Evolutionary conservation across 2,329 filamentous ascomycete genomes (phyloP).

Genomic region (Pseudogymnoascus sp.): DNA sequence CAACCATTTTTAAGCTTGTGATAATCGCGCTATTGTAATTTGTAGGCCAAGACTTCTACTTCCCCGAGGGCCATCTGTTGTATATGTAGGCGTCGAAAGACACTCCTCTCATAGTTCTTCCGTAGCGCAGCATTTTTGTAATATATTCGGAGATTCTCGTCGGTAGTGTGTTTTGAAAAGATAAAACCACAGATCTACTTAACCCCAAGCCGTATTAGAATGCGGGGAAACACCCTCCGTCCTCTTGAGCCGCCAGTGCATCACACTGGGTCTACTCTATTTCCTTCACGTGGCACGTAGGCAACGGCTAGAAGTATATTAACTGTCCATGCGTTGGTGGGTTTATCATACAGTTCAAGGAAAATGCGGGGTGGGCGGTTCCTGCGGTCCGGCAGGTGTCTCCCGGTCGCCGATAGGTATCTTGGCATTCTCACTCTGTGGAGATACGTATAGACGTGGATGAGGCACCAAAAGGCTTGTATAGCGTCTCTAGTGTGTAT

Average conservation of each 20-base stretch:
- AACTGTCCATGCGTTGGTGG: background rate
- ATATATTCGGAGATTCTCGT: constrained; percentile 4
- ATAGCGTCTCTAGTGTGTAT: background rate
- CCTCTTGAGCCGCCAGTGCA: background rate
- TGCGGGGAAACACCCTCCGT: background rate
- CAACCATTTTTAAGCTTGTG: background rate
- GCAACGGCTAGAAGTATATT: background rate
- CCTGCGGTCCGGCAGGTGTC: background rate
- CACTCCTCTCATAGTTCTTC: background rate
- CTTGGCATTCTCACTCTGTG: background rate
- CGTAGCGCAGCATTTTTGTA: background rate
- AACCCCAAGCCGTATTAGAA: background rate
- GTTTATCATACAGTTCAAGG: background rate
- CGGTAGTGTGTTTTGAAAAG: background rate
- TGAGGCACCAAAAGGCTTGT: constrained; percentile 2
- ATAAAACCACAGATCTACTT: background rate
- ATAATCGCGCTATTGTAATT: background rate
- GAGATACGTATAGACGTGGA: background rate
- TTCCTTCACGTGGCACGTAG: background rate
- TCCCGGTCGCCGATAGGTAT: background rate
- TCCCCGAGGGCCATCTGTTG: background rate
- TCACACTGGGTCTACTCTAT: background rate
- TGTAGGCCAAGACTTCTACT: background rate
- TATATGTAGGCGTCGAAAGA: background rate
- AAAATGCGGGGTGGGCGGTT: background rate